Conservation (phyloP, 208 protist species). For the Trypanosoma melophagium region DNA sequence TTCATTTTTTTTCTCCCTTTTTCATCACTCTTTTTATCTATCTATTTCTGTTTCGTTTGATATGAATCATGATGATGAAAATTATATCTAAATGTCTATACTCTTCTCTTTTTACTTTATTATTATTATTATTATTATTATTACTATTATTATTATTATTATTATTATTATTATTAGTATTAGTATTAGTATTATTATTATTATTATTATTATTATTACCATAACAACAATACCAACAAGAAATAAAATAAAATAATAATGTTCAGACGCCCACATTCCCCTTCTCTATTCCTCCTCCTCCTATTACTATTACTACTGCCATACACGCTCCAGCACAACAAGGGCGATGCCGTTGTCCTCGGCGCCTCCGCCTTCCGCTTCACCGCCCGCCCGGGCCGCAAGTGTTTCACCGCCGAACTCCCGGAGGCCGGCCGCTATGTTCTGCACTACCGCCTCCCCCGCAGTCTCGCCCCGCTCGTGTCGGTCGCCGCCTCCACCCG, state of each 20-base stretch:
- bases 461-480: conserved; percentile 62
- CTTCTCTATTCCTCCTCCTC: background rate
- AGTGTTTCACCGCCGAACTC: conserved; percentile 68
- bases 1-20: background rate
- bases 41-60: no score
- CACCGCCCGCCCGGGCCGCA: conserved; percentile 51
- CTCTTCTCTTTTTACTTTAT: background rate
- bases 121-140: background rate
- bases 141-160: no score
- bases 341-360: background rate
- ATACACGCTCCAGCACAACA: background rate
- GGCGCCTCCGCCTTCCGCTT: conserved; percentile 54
- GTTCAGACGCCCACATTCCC: background rate
- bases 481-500: conserved; percentile 58
- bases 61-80: no score
- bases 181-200: no score
- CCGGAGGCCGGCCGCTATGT: conserved; percentile 58
- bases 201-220: no score
- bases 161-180: no score
- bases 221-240: background rate
- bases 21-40: no score
- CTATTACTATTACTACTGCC: conserved; percentile 4
- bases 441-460: conserved; percentile 70
- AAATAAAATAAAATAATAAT: conserved; percentile 1
- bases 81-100: no score